Evolutionary conservation across 805 yeast genomes (phyloP), one percentile per base, ranked within the genome.

Genomic region (Jamesozyma jinghongensis): DNA sequence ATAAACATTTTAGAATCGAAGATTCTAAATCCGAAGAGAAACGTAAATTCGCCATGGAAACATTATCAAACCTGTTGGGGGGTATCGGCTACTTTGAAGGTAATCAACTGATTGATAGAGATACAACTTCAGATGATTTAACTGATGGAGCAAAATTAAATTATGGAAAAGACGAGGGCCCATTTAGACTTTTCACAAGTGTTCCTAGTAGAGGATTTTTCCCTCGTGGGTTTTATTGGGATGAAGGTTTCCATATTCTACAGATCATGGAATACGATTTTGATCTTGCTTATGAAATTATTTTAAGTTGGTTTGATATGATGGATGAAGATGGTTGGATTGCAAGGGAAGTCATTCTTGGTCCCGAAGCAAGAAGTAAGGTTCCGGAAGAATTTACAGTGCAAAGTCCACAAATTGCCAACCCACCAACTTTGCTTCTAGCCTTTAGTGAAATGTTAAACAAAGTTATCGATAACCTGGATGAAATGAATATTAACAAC

Each of bases 171-270:
- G 62, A 68, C 12, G 95, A 85, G 53, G 92, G 88, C 0, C 95
- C 95, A 1, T 63, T 66, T 45, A 85, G 80, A 48, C 63, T 92
- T 37, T 85, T 87, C 53, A 74, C 92, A 0, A 70, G 86, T 18
- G 92, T 86, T 27, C 98, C 98, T 2, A 85, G 95, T 37, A 71
- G 98, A 39, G 85, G 95, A 0, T 85, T 85, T 55, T 92, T 92
- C 62, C 97, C 98, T 3, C 73, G 98, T 47, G 98, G 98, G 0
- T 92, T 92, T 56, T 86, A 85, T 56, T 92, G 98, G 98, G 98
- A 92, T 62, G 98, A 92, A 63, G 98, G 98, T 0, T 92, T 92
- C 62, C 96, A 90, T 59, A 67, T 90, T 44, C 67, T 88, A 32
- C 94, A 94, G 6, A 66, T 92, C 30, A 61, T 84, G 50, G 81